Percentiles rank a stretch among this genome's conserved stretches.
Evolutionary conservation across 495 filamentous ascomycete species (phyloP).

Genomic region (Daldinia decipiens): DNA sequence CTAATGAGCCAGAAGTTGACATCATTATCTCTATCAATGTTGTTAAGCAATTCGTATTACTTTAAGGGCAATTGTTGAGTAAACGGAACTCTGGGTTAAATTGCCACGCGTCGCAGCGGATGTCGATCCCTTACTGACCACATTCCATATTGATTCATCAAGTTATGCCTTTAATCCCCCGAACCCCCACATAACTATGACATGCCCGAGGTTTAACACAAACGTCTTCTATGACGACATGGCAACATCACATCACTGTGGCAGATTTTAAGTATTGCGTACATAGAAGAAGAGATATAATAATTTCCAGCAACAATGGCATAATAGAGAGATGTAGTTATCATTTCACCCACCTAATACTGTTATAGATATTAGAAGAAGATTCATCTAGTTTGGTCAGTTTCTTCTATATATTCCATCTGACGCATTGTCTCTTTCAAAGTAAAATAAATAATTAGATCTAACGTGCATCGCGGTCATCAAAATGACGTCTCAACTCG

Average conservation of each 20-base stretch:
- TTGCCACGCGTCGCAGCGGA: slow-evolving; percentile 1
- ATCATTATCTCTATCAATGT: slow-evolving; percentile 1
- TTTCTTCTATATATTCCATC: background rate
- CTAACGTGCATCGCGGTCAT: background rate
- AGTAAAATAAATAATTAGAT: background rate
- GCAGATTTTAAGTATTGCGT: background rate
- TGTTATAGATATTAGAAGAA: background rate
- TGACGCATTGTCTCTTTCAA: background rate
- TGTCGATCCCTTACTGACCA: background rate
- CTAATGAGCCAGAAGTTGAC: slow-evolving; percentile 11
- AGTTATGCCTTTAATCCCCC: background rate
- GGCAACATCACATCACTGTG: slow-evolving; percentile 26
- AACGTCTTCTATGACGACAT: slow-evolving; percentile 40
- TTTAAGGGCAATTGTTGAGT: background rate
- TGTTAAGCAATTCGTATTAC: background rate
- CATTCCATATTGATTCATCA: background rate
- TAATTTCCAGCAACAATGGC: background rate
- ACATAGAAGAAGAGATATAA: background rate
- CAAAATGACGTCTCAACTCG: slow-evolving; percentile 40
- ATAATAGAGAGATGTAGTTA: background rate
- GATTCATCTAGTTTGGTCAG: background rate
- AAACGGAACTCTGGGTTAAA: background rate
- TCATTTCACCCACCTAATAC: background rate
- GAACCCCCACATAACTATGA: slow-evolving; percentile 30
- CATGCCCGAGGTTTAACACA: slow-evolving; percentile 16